phyloP scores from a whole-genome alignment of 2,329 filamentous ascomycete species.

The Claviceps pusilla region DNA sequence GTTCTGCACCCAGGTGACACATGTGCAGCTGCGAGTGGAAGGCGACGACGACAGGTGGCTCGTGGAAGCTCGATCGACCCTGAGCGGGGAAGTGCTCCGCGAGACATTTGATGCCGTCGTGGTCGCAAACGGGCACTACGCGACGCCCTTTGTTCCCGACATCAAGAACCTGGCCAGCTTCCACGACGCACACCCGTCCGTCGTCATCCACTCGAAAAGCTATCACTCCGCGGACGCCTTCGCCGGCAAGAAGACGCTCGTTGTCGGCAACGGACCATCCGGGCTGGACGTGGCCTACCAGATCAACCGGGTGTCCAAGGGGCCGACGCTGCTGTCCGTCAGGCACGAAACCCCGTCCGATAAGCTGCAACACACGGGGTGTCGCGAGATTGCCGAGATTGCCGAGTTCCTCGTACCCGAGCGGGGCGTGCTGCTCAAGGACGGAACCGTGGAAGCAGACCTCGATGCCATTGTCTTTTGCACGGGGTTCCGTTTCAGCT shows the following conservation, averaged over 20 bases:
- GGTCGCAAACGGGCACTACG: slow-evolving; percentile 62
- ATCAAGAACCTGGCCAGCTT: slow-evolving; percentile 46
- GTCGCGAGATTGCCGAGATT: slow-evolving; percentile 42
- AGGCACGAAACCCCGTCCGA: slow-evolving; percentile 33
- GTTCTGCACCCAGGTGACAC: slow-evolving; percentile 56
- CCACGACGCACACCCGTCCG: slow-evolving; percentile 39
- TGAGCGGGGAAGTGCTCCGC: slow-evolving; percentile 22
- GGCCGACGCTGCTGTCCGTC: slow-evolving; percentile 50
- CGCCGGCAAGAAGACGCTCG: slow-evolving; percentile 55
- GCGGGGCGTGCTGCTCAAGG: slow-evolving; percentile 49
- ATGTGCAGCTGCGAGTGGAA: slow-evolving; percentile 27
- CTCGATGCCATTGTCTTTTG: slow-evolving; percentile 73
- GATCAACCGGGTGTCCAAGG: slow-evolving; percentile 45
- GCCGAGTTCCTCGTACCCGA: slow-evolving; percentile 37
- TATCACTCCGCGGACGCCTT: slow-evolving; percentile 56
- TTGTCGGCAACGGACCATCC: slow-evolving; percentile 74
- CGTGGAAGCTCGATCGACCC: slow-evolving; percentile 37
- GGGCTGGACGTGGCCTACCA: slow-evolving; percentile 73
- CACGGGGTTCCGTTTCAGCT: slow-evolving; percentile 78
- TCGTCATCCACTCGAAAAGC: slow-evolving; percentile 62
- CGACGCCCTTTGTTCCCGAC: slow-evolving; percentile 50
- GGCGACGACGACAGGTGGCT: slow-evolving; percentile 40
- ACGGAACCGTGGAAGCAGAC: slow-evolving; percentile 48
- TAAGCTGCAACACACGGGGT: slow-evolving; percentile 28
- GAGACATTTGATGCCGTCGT: slow-evolving; percentile 59